Evolutionary conservation across 805 yeast genomes (phyloP).

Genomic region (Groenewaldozyma tartarivorans): DNA sequence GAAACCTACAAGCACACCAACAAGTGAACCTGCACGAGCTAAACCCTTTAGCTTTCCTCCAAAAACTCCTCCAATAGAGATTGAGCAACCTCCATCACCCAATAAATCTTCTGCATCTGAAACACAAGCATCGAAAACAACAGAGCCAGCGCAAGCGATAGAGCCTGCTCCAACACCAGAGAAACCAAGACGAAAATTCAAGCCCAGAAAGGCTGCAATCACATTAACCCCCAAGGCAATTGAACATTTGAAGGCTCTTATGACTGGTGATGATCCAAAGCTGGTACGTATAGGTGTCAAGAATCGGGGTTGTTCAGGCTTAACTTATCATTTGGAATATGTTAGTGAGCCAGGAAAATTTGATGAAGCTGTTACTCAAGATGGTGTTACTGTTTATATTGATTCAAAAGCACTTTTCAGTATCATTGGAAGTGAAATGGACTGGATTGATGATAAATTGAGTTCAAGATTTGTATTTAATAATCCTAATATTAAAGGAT

Average conservation of each 20-base stretch:
- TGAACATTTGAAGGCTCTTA: conserved; percentile 53
- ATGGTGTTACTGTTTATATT: conserved; percentile 83
- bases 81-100: conserved; percentile 1
- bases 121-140: conserved; percentile 1
- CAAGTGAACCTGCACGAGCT: neutral
- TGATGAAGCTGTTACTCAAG: conserved; percentile 86
- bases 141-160: no score
- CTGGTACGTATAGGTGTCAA: conserved; percentile 87
- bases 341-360: conserved; percentile 88
- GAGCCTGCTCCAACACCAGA: conserved; percentile 19
- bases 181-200: conserved; percentile 46
- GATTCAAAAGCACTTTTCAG: conserved; percentile 95
- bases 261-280: conserved; percentile 79
- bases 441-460: conserved; percentile 91
- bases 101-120: neutral
- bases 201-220: conserved; percentile 85
- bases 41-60: no score
- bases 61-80: neutral
- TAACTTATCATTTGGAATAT: conserved; percentile 84
- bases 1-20: neutral
- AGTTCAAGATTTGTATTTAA: conserved; percentile 82
- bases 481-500: conserved; percentile 95
- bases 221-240: conserved; percentile 71
- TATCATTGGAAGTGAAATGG: conserved; percentile 97
- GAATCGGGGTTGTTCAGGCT: conserved; percentile 94